A percentile compares a stretch with the other conserved stretches of the same genome.
These are phyloP conservation scores for Debaryomyces udenii DNA, from an alignment of 1,139 yeast species.

Conservation along the genomic window DNA sequence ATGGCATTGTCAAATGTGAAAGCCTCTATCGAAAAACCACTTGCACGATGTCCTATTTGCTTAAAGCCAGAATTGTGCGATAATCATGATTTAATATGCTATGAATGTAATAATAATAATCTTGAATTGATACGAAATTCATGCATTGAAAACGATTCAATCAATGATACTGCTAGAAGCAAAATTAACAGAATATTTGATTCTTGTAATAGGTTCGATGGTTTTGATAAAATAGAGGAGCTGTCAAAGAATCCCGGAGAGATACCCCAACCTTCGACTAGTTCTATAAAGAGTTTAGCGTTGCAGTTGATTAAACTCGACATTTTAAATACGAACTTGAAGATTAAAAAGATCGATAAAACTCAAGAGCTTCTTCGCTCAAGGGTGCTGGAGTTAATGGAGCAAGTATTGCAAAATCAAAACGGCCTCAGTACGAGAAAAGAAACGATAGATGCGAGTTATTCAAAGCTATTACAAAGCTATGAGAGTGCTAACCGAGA, in stretches of 20 bases:
- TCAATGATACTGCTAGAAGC: constrained; percentile 21
- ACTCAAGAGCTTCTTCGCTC: constrained; percentile 19
- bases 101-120: constrained; percentile 23
- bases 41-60: constrained; percentile 21
- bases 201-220: constrained; percentile 19
- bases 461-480: constrained; percentile 13
- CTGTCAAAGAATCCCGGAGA: constrained; percentile 3
- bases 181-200: constrained; percentile 35
- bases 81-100: constrained; percentile 24
- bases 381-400: constrained; percentile 20
- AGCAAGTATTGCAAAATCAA: constrained; percentile 13
- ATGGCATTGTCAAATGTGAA: constrained; percentile 4
- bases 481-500: constrained; percentile 4
- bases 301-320: constrained; percentile 48
- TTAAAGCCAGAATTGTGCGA: constrained; percentile 12
- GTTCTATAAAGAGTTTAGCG: constrained; percentile 41
- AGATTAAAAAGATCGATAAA: constrained; percentile 24
- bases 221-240: constrained; percentile 9
- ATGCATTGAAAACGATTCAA: constrained; percentile 29
- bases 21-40: neutral
- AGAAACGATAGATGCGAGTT: constrained; percentile 14
- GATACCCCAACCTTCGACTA: constrained; percentile 28
- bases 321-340: constrained; percentile 27
- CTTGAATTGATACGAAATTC: constrained; percentile 27
- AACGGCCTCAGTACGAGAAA: constrained; percentile 15